phyloP scores from a whole-genome alignment of 2,329 filamentous ascomycete genomes.

The Periconia digitata region DNA sequence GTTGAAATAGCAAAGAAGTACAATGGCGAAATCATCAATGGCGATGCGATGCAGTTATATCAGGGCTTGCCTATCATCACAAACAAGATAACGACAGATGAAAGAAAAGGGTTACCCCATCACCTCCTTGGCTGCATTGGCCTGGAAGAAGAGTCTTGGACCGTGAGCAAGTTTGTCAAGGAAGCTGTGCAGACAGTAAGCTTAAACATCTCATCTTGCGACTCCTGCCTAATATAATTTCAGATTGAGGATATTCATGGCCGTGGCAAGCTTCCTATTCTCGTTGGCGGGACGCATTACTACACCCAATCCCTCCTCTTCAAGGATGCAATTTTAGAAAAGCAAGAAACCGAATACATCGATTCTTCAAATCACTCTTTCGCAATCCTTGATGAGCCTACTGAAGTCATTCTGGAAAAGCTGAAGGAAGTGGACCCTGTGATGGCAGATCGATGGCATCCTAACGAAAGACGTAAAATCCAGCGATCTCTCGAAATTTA shows the following conservation, averaged over 20 bases:
- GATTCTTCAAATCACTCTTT: slow-evolving; percentile 42
- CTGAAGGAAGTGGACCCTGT: slow-evolving; percentile 79
- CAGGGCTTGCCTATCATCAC: slow-evolving; percentile 89
- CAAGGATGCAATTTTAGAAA: slow-evolving; percentile 65
- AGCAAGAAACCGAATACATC: slow-evolving; percentile 37
- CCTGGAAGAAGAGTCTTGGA: slow-evolving; percentile 78
- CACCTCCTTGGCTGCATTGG: slow-evolving; percentile 82
- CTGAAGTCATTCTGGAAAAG: slow-evolving; percentile 70
- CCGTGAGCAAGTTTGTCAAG: slow-evolving; percentile 73
- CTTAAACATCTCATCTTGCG: too few species aligned
- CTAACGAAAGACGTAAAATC: slow-evolving; percentile 89
- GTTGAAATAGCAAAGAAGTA: slow-evolving; percentile 81
- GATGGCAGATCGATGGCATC: slow-evolving; percentile 93
- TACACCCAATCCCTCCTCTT: slow-evolving; percentile 91
- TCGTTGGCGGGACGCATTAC: slow-evolving; percentile 95
- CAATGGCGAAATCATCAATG: slow-evolving; percentile 94
- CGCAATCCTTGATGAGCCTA: slow-evolving; percentile 71
- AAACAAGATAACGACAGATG: slow-evolving; percentile 79
- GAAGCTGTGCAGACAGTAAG: slow-evolving; percentile 61
- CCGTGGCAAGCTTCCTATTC: slow-evolving; percentile 79
- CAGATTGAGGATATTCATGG: slow-evolving; percentile 74
- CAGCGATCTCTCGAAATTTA: slow-evolving; percentile 87
- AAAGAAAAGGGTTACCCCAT: slow-evolving; percentile 80
- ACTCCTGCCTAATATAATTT: neutral
- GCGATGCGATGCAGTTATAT: slow-evolving; percentile 98